A percentile compares a stretch with the other conserved stretches of the same genome.
These are phyloP conservation scores for Penicillium corylophilum DNA, from an alignment of 2,329 filamentous ascomycete genomes.

Conservation along the genomic window DNA sequence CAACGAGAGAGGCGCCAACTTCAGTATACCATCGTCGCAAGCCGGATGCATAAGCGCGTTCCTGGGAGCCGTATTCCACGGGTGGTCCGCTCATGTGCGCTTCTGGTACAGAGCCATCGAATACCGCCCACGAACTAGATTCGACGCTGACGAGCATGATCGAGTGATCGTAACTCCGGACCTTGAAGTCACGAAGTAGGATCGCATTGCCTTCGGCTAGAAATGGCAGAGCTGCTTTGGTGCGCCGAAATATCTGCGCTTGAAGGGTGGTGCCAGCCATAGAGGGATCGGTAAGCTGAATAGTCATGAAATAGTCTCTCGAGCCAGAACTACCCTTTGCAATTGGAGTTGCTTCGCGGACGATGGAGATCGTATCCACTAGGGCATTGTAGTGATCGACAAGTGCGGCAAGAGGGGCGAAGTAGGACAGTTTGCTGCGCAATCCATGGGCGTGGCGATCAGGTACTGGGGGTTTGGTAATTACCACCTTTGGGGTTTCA, in stretches of 20 bases:
- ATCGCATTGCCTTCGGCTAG: constrained; percentile 42
- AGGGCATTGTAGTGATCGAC: constrained; percentile 41
- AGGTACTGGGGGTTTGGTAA: constrained; percentile 8
- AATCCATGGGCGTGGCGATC: constrained; percentile 35
- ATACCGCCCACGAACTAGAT: constrained; percentile 50
- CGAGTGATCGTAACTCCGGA: constrained; percentile 41
- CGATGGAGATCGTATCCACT: constrained; percentile 46
- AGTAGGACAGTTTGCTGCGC: constrained; percentile 45
- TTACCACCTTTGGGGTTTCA: background rate
- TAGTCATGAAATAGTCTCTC: constrained; percentile 41
- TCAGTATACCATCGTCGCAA: constrained; percentile 45
- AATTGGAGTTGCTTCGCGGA: constrained; percentile 32
- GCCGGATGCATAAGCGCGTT: constrained; percentile 34
- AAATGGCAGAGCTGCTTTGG: constrained; percentile 40
- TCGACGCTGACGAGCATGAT: constrained; percentile 43
- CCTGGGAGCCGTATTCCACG: constrained; percentile 41
- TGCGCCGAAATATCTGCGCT: constrained; percentile 45
- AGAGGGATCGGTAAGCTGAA: constrained; percentile 47
- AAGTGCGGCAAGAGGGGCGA: constrained; percentile 44
- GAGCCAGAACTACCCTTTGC: constrained; percentile 37
- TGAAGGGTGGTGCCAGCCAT: constrained; percentile 38
- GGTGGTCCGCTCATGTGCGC: constrained; percentile 38
- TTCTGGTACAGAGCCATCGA: constrained; percentile 30
- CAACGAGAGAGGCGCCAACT: constrained; percentile 35
- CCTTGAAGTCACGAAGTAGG: constrained; percentile 48